These are phyloP conservation scores for Aeschynomene evenia DNA, from an alignment of 306 rosid species.

Conservation along the genomic window DNA sequence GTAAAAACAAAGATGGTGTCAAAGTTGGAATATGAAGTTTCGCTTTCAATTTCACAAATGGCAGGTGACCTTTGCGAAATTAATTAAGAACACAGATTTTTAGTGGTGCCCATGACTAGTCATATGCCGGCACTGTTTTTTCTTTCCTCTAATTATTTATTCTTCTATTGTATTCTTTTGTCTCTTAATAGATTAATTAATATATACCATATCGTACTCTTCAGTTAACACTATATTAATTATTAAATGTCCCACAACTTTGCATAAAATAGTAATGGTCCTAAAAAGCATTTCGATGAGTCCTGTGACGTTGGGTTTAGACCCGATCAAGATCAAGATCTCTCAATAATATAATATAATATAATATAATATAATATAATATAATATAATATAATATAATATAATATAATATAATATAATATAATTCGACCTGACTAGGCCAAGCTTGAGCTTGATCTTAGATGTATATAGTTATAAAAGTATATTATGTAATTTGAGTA, in stretches of 20 bases:
- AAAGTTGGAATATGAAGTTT: neutral
- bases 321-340: conserved; percentile 5
- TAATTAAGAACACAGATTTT: neutral
- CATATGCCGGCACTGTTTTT: neutral
- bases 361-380: neutral
- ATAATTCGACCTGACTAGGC: no score
- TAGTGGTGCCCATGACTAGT: neutral
- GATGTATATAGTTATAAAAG: no score
- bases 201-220: neutral
- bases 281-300: neutral
- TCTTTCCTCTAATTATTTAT: neutral
- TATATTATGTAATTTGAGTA: conserved; percentile 4
- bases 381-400: no score
- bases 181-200: neutral
- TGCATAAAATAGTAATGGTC: neutral
- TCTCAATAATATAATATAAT: neutral
- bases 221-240: neutral
- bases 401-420: neutral
- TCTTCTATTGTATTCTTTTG: neutral
- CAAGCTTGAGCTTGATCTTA: no score
- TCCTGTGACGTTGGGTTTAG: neutral
- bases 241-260: neutral
- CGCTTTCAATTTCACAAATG: neutral
- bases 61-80: neutral
- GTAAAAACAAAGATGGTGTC: neutral